These are phyloP conservation scores for Plectosphaerella cucumerina DNA, from an alignment of 2,329 filamentous ascomycete species.

Conservation along the genomic window DNA sequence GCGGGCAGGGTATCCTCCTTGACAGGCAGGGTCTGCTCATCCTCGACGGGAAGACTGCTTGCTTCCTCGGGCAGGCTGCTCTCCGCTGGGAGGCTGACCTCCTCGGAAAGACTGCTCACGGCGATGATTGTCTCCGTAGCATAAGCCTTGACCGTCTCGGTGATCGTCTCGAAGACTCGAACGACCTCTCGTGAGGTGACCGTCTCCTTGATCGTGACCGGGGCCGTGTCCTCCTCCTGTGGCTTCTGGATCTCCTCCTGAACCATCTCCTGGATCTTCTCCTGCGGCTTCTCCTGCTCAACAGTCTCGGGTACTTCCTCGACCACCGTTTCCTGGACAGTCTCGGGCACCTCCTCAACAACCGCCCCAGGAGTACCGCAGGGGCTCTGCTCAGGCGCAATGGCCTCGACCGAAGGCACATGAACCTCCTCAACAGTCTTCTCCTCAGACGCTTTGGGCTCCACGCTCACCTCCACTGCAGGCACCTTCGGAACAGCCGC, in stretches of 20 bases:
- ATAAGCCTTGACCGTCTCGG: conserved; percentile 12
- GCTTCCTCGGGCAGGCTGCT: not conserved
- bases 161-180: conserved; percentile 29
- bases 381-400: not conserved
- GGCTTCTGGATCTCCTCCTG: conserved; percentile 15
- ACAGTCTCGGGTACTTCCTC: not conserved
- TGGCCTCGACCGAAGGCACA: not conserved
- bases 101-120: not conserved
- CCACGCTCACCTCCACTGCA: not conserved
- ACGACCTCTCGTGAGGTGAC: conserved; percentile 24
- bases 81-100: not conserved
- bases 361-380: not conserved
- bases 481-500: conserved; percentile 8
- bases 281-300: not conserved
- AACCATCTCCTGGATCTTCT: conserved; percentile 17
- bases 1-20: no score
- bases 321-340: no score
- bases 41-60: no score
- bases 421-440: not conserved
- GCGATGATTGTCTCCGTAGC: conserved; percentile 19
- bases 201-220: conserved; percentile 14
- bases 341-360: not conserved
- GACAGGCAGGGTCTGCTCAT: no score
- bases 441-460: conserved; percentile 1
- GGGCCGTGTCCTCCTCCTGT: not conserved